Base-by-base conservation (phyloP, 805 yeast species). In the Lipomyces chichibuensis region DNA sequence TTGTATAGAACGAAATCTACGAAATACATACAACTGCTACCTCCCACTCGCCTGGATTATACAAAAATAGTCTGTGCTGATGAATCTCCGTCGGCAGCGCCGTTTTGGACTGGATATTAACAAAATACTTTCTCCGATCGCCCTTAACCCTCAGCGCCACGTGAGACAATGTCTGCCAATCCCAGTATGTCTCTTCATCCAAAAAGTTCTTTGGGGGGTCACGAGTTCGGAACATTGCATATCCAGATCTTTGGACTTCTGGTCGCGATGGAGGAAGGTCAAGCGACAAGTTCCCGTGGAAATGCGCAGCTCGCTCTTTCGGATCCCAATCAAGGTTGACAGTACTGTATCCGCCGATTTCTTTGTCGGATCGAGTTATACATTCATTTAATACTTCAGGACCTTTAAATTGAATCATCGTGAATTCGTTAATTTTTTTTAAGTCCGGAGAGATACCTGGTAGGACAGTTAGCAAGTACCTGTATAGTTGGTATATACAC, bases 211-310 rank as follows among this genome's bases (percentile, higher is more conserved):
- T 80, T 65, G 81, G 83, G 73, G 87, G 85, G 74, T 90, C 91
- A 71, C 81, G 84, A 0, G 96, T 91, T 69, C 96, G 83, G 78
- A 89, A 90, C 96, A 91, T 90, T 49, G 96, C 91, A 80, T 87
- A 87, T 0, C 91, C 91, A 23, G 88, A 84, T 67, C 87, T 81
- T 20, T 84, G 82, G 27, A 90, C 84, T 60, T 87, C 87, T 0
- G 91, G 90, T 60, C 86, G 81, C 69, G 84, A 84, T 62, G 84
- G 82, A 14, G 91, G 95, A 46, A 89, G 83, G 70, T 88, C 90
- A 67, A 88, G 83, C 71, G 84, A 86, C 65, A 87, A 75, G 59
- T 86, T 86, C 5, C 97, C 97, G 75, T 85, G 86, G 78, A 91
- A 88, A 66, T 84, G 83, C 0, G 88, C 96, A 67, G 81, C 82